These are phyloP conservation scores for Trypanosoma conorhini DNA, from an alignment of 208 protist genomes.

Conservation along the genomic window DNA sequence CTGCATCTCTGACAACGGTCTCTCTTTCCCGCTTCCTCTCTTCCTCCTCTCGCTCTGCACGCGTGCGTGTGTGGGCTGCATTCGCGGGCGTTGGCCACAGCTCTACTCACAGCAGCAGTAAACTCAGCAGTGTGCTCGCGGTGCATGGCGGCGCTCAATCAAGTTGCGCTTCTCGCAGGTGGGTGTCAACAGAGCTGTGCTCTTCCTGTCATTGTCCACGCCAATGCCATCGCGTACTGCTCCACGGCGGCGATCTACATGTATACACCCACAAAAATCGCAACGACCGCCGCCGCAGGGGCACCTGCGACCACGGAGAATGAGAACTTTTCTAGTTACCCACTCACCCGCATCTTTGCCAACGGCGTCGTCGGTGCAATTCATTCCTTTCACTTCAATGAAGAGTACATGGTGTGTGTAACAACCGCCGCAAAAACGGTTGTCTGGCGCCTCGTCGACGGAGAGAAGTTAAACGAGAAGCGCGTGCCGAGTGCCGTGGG, in stretches of 20 bases:
- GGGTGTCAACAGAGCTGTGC: conserved; percentile 68
- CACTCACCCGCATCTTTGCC: conserved; percentile 55
- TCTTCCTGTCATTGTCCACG: conserved; percentile 49
- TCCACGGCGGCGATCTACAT: conserved; percentile 57
- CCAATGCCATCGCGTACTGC: conserved; percentile 64
- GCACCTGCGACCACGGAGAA: conserved; percentile 1
- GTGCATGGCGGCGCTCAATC: conserved; percentile 68
- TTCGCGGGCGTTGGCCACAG: neutral
- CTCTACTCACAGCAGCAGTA: conserved; percentile 16
- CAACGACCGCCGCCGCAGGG: conserved; percentile 25
- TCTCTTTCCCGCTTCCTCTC: neutral
- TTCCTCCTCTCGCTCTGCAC: too few relatives aligned
- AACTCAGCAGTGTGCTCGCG: neutral
- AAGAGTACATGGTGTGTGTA: conserved; percentile 73
- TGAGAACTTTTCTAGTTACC: conserved; percentile 40
- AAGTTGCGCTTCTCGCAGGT: conserved; percentile 58
- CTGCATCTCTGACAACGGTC: neutral
- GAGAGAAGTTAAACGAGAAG: conserved; percentile 54
- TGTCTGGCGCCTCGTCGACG: conserved; percentile 59
- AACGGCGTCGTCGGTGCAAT: conserved; percentile 47
- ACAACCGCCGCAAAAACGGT: conserved; percentile 44
- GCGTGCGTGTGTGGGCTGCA: conserved; percentile 4
- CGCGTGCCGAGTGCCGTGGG: conserved; percentile 34
- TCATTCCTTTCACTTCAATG: conserved; percentile 79
- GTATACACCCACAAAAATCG: conserved; percentile 39